Percentiles rank a stretch among this genome's conserved stretches.
Conservation (phyloP, 2,329 filamentous ascomycete species). For the Madurella mycetomatis region DNA sequence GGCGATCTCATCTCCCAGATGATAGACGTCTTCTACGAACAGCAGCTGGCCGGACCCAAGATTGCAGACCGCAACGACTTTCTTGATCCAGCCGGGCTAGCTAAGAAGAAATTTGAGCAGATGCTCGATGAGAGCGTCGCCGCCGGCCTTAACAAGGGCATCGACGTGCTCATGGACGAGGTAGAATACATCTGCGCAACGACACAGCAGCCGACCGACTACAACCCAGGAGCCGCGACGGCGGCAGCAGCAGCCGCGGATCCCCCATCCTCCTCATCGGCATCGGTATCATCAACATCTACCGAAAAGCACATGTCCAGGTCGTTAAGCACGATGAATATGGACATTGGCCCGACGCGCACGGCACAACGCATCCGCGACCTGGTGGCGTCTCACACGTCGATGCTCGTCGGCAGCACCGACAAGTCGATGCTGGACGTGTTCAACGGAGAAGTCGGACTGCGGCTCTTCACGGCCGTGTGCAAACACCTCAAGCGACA, state of each 20-base stretch:
- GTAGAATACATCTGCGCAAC: constrained; percentile 93
- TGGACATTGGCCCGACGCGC: constrained; percentile 67
- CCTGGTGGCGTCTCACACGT: constrained; percentile 81
- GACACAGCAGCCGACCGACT: constrained; percentile 80
- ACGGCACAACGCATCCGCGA: constrained; percentile 79
- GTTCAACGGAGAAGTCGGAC: constrained; percentile 95
- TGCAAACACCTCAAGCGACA: constrained; percentile 98
- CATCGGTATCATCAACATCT: background rate
- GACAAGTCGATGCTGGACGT: constrained; percentile 98
- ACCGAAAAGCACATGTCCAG: constrained; percentile 7
- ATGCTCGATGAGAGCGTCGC: constrained; percentile 97
- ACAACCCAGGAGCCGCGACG: constrained; percentile 59
- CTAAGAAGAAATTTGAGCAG: constrained; percentile 98
- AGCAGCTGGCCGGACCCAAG: constrained; percentile 78
- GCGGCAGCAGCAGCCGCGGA: constrained; percentile 1
- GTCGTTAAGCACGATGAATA: constrained; percentile 20
- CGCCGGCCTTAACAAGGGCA: constrained; percentile 92
- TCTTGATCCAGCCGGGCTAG: constrained; percentile 81
- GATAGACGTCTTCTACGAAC: constrained; percentile 97
- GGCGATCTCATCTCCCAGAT: constrained; percentile 97
- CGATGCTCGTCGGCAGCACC: constrained; percentile 89
- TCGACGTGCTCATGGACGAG: constrained; percentile 97
- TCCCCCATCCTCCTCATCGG: constrained; percentile 8
- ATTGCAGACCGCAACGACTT: constrained; percentile 93
- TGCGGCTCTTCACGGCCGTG: constrained; percentile 83